A percentile compares a stretch with the other conserved stretches of the same genome.
These are phyloP conservation scores for Xerocomus nothofagi DNA, from an alignment of 1,284 basidiomycete species.

Conservation along the genomic window DNA sequence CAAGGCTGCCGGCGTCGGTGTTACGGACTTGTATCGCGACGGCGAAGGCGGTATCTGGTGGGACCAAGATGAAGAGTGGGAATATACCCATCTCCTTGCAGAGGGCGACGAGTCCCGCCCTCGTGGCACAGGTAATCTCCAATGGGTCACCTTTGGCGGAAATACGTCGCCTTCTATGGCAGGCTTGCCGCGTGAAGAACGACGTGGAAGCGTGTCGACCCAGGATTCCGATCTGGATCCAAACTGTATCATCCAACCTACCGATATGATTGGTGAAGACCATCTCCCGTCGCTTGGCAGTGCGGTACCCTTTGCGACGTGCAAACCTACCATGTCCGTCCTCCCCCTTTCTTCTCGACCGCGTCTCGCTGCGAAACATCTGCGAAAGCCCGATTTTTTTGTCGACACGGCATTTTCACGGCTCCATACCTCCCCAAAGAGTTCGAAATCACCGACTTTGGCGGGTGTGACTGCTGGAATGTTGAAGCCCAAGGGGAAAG, in stretches of 20 bases:
- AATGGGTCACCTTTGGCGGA: constrained; percentile 47
- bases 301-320: constrained; percentile 10
- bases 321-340: constrained; percentile 37
- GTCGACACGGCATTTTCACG: constrained; percentile 41
- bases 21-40: constrained; percentile 57
- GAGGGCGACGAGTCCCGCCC: constrained; percentile 26
- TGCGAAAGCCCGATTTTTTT: constrained; percentile 42
- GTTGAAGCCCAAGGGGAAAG: constrained; percentile 30
- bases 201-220: constrained; percentile 48
- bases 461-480: not conserved
- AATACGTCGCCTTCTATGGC: constrained; percentile 12
- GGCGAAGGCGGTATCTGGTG: constrained; percentile 63
- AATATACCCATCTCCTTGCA: constrained; percentile 58
- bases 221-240: constrained; percentile 55
- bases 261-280: constrained; percentile 37
- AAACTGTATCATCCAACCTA: constrained; percentile 46
- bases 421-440: constrained; percentile 16
- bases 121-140: constrained; percentile 21
- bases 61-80: constrained; percentile 68
- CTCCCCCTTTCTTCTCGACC: constrained; percentile 41
- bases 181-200: constrained; percentile 33
- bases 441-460: constrained; percentile 3
- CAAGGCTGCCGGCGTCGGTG: constrained; percentile 40
- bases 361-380: constrained; percentile 40
- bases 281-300: constrained; percentile 36